Base-by-base conservation (phyloP, 2,329 filamentous ascomycete genomes). In the Pezizomycotina sp. region DNA sequence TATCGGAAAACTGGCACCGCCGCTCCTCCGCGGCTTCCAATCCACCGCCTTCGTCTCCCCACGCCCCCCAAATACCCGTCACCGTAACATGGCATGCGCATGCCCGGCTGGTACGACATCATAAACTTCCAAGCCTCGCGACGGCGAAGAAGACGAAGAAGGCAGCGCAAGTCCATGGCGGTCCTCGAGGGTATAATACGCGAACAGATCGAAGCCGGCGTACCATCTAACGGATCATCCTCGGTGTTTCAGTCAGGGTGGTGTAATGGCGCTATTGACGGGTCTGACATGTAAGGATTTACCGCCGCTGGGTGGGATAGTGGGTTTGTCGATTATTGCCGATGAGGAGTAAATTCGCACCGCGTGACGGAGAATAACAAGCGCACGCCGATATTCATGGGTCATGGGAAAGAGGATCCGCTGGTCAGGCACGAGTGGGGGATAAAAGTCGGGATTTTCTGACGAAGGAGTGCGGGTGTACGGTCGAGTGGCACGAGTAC, bases 61-160 rank as follows among this genome's bases (percentile, higher is more conserved):
- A 22, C 21, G 14, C 27, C 14, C 9, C 14, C 16, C 5, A 13
- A 22, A 15, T 34, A 52, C 12, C 13, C 5, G 7, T 24, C 9
- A 14, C 47, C 81, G 75, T 83, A 83, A 55, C 64, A 66, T 44
- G 79, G 80, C 35, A 75, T 77, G 67, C 55, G 58, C 16, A 91
- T 92, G 81, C 80, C 83, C 2, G 83, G 76, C 15, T 89, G 80
- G 80, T 89, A 81, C 56, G 78, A 89, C 51, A 75, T 89, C 55
- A 71, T 77, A 60, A 60, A 62, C 27, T 8, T 13, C 12, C 9
- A 14, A 12, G 10, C 7, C 6, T 19, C n/a, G 4, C 19, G 55
- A 58, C 43, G 52, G 54, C 19, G 57, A 59, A 29, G 70, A 77
- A 54, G 75, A 89, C 52, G 77, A 80, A 51, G 53, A 63, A 1